phyloP scores from a whole-genome alignment of 257 asterid genomes.

The Craterostigma plantagineum region DNA sequence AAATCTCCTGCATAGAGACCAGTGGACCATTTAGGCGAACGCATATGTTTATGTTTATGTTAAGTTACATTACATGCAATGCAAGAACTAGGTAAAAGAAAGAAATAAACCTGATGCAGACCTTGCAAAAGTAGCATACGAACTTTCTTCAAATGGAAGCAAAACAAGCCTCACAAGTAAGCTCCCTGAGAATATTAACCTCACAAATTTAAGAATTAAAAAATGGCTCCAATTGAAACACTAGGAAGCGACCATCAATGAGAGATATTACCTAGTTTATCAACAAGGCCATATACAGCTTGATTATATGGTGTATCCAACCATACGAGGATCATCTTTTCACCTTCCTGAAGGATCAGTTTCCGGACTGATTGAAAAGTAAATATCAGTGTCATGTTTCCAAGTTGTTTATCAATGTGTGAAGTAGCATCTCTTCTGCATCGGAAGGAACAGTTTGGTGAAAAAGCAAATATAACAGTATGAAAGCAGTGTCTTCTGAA shows the following conservation, averaged over 20 bases:
- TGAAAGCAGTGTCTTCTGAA: too few species aligned
- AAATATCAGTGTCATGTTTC: constrained; percentile 64
- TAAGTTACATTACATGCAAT: too few species aligned
- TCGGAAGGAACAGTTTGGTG: background rate
- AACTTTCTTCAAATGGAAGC: constrained; percentile 97
- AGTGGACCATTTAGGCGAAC: too few species aligned
- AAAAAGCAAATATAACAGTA: too few species aligned
- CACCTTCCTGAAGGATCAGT: constrained; percentile 95
- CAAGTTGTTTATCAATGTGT: constrained; percentile 48
- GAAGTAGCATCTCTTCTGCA: constrained; percentile 40
- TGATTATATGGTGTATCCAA: constrained; percentile 93
- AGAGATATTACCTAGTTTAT: constrained; percentile 54
- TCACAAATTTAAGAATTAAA: constrained; percentile 5
- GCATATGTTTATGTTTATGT: too few species aligned
- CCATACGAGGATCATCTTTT: constrained; percentile 92
- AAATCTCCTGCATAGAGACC: constrained; percentile 32
- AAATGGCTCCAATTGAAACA: background rate
- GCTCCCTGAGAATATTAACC: constrained; percentile 62
- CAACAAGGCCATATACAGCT: constrained; percentile 96
- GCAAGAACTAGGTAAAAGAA: constrained; percentile 12
- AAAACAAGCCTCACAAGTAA: constrained; percentile 90
- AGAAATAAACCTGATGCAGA: constrained; percentile 85
- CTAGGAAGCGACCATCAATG: too few species aligned
- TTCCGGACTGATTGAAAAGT: constrained; percentile 80
- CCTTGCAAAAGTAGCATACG: constrained; percentile 88